Base-by-base conservation (phyloP, 805 yeast species). In the Torulaspora quercuum region DNA sequence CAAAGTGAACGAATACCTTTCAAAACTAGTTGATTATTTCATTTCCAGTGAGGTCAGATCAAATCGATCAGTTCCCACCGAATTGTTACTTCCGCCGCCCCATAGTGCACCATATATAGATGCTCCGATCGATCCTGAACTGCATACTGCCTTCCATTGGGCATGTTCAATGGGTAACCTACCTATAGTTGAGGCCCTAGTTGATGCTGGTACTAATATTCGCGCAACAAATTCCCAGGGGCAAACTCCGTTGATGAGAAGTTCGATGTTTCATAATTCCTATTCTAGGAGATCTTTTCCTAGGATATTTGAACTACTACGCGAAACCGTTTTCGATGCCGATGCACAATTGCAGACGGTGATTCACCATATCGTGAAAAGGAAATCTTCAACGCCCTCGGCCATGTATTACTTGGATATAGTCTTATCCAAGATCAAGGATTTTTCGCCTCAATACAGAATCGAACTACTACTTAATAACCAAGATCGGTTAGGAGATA, bases 111-210 rank as follows among this genome's bases (percentile, higher is more conserved):
- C 64, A 7, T 59, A 54, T 43, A 74, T 80, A 65, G 79, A 69
- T 55, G 85, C 82, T 35, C 79, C 87, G 3, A 85, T 92, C 16
- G 98, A 92, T 57, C 89, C 85, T 41, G 97, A 92, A 55, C 94
- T 95, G 1, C 94, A 92, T 55, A 84, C 96, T 0, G 82, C 95
- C 2, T 78, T 92, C 49, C 98, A 92, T 62, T 92, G 97, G 97
- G 95, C 97, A 0, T 87, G 97, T 42, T 83, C 97, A 1, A 87
- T 92, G 75, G 98, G 97, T 3, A 85, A 81, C 56, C 63, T 82
- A 21, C 74, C 73, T 30, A 78, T 89, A 63, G 79, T 86, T 38
- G 92, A 82, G 48, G 73, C 88, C 9, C 69, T 92, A 26, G 63
- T 86, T 19, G 69, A 78, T 18, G 76, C 81, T 25, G 95, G 95